These are phyloP conservation scores for Fusarium sp. DNA, from an alignment of 2,329 filamentous ascomycete genomes.

Conservation along the genomic window DNA sequence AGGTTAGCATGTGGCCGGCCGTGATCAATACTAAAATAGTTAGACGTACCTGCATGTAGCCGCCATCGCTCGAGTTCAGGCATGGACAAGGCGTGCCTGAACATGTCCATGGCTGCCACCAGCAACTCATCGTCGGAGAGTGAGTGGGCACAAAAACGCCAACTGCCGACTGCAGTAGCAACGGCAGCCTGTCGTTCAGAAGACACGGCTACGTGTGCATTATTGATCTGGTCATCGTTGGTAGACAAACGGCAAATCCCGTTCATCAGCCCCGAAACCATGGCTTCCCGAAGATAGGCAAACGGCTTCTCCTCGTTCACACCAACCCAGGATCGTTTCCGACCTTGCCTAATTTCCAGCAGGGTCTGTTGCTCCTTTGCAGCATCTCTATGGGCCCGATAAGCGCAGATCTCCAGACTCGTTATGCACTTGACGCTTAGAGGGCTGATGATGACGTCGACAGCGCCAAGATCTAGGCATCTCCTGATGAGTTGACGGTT, in stretches of 20 bases:
- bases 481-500: conserved; percentile 67
- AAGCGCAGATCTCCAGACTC: conserved; percentile 84
- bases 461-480: conserved; percentile 87
- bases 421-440: conserved; percentile 79
- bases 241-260: conserved; percentile 82
- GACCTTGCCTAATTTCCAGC: conserved; percentile 77
- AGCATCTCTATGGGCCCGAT: conserved; percentile 83
- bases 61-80: conserved; percentile 85
- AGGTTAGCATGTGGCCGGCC: conserved; percentile 53
- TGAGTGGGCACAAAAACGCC: conserved; percentile 91
- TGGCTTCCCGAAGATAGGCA: conserved; percentile 89
- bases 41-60: conserved; percentile 77
- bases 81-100: conserved; percentile 86
- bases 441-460: conserved; percentile 87
- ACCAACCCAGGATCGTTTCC: conserved; percentile 93
- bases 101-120: conserved; percentile 86
- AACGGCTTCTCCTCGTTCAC: conserved; percentile 87
- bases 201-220: conserved; percentile 76
- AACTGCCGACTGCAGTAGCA: conserved; percentile 77
- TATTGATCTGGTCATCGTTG: conserved; percentile 70
- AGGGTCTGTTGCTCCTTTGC: conserved; percentile 78
- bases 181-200: conserved; percentile 74
- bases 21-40: conserved; percentile 7
- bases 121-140: conserved; percentile 92
- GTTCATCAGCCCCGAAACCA: conserved; percentile 92